These are phyloP conservation scores for Cystobasidium onofrii DNA, from an alignment of 768 basidiomycete genomes.

Conservation along the genomic window DNA sequence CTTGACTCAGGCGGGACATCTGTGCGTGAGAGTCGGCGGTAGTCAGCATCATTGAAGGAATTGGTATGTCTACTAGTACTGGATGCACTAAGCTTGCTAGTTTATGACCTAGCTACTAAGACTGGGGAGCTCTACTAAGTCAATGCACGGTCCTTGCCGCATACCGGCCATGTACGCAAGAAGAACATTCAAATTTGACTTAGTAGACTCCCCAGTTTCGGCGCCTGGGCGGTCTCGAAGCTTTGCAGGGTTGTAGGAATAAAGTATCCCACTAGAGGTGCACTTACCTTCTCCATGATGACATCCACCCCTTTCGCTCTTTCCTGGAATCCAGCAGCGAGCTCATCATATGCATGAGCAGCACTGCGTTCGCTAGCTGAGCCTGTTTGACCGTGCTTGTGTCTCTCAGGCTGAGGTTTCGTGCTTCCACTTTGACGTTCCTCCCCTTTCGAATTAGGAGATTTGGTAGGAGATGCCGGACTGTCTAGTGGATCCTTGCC, in stretches of 20 bases:
- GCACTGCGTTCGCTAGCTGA: neutral
- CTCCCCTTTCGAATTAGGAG: neutral
- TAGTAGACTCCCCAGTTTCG: too few species aligned
- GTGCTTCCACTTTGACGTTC: neutral
- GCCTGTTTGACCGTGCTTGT: neutral
- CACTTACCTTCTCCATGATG: slow-evolving; percentile 31
- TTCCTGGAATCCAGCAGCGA: slow-evolving; percentile 4
- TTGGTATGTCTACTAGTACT: too few species aligned
- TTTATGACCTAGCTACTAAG: too few species aligned
- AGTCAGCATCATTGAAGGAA: neutral
- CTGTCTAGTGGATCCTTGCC: neutral
- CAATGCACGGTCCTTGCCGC: too few species aligned
- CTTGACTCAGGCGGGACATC: slow-evolving; percentile 21
- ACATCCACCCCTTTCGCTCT: slow-evolving; percentile 24
- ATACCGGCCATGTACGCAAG: too few species aligned
- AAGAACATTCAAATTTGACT: too few species aligned
- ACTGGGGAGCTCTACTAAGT: too few species aligned
- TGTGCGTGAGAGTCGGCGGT: neutral
- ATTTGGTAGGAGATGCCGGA: neutral
- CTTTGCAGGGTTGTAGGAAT: too few species aligned
- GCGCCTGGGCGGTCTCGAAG: too few species aligned
- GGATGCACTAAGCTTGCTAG: too few species aligned
- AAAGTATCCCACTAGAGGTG: neutral
- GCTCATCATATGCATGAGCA: slow-evolving; percentile 24
- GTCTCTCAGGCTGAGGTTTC: neutral